Percentiles rank a stretch among this genome's conserved stretches.
Conservation (phyloP, 1,284 basidiomycete species). For the Moesziomyces sp. region DNA sequence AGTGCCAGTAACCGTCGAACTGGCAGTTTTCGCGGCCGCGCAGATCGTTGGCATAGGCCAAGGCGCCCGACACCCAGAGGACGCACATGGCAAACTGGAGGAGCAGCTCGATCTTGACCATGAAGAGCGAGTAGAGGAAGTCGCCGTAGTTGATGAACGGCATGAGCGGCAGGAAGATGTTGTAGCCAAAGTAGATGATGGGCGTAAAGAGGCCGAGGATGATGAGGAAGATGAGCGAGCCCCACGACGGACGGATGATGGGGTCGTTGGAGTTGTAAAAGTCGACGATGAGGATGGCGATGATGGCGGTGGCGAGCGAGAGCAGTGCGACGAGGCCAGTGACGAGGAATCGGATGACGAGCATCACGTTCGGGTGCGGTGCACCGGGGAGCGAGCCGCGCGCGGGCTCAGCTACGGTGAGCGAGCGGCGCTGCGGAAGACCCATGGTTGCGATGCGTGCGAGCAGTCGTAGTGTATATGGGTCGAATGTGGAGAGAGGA, state of each 20-base stretch:
- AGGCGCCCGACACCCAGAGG: conserved; percentile 68
- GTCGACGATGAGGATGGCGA: conserved; percentile 62
- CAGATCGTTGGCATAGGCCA: conserved; percentile 67
- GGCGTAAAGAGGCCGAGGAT: conserved; percentile 67
- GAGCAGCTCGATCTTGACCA: conserved; percentile 67
- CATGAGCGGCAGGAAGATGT: conserved; percentile 65
- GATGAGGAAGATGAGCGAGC: conserved; percentile 68
- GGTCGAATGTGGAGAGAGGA: not conserved
- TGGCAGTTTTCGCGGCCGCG: conserved; percentile 67
- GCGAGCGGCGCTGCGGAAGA: conserved; percentile 57
- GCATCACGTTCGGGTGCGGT: conserved; percentile 60
- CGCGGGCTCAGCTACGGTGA: conserved; percentile 49
- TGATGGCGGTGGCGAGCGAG: conserved; percentile 60
- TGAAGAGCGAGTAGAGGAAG: conserved; percentile 64
- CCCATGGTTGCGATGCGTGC: conserved; percentile 46
- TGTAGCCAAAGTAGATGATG: conserved; percentile 68
- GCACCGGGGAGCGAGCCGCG: conserved; percentile 42
- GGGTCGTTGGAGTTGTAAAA: conserved; percentile 68
- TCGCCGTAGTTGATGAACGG: conserved; percentile 66
- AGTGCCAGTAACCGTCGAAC: conserved; percentile 69
- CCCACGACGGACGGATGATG: conserved; percentile 68
- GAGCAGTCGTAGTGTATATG: not conserved
- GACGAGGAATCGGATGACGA: conserved; percentile 61
- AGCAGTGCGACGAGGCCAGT: conserved; percentile 62
- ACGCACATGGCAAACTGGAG: conserved; percentile 66